These are phyloP conservation scores for Boletus rex-veris DNA, from an alignment of 768 basidiomycete species.

Conservation along the genomic window DNA sequence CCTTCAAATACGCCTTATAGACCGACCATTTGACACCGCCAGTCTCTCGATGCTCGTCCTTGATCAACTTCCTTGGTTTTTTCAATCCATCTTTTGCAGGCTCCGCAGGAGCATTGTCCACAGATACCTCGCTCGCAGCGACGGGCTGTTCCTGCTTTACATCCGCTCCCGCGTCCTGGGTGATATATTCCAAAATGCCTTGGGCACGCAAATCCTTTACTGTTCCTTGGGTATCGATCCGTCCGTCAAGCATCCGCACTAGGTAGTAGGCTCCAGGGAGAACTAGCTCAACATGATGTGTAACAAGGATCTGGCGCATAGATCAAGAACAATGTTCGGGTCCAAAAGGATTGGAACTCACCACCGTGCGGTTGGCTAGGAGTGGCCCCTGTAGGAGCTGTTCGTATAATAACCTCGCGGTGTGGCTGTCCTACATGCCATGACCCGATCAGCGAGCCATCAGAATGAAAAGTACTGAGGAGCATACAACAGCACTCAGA, in stretches of 20 bases:
- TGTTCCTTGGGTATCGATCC: constrained; percentile 72
- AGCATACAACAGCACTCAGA: constrained; percentile 72
- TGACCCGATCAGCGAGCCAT: not conserved
- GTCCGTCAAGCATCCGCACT: constrained; percentile 77
- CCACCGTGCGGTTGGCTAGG: constrained; percentile 63
- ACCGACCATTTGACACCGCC: constrained; percentile 81
- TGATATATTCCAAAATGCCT: constrained; percentile 61
- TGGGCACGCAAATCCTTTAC: constrained; percentile 58
- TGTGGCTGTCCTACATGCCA: constrained; percentile 57
- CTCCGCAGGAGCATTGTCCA: constrained; percentile 1
- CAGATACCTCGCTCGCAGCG: constrained; percentile 7
- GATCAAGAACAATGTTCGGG: not conserved
- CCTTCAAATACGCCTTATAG: constrained; percentile 66
- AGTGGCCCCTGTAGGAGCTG: constrained; percentile 65
- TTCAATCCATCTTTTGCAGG: constrained; percentile 32
- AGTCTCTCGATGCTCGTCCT: constrained; percentile 77
- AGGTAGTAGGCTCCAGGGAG: constrained; percentile 71
- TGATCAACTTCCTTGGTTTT: constrained; percentile 69
- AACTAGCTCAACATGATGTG: constrained; percentile 82
- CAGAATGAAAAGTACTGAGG: not conserved
- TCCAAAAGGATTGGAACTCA: constrained; percentile 26
- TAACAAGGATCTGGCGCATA: constrained; percentile 55
- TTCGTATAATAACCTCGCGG: constrained; percentile 59
- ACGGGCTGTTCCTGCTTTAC: constrained; percentile 43
- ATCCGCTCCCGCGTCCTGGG: constrained; percentile 48